Evolutionary conservation across 2,329 filamentous ascomycete species (phyloP).

Genomic region (Venturia effusa): DNA sequence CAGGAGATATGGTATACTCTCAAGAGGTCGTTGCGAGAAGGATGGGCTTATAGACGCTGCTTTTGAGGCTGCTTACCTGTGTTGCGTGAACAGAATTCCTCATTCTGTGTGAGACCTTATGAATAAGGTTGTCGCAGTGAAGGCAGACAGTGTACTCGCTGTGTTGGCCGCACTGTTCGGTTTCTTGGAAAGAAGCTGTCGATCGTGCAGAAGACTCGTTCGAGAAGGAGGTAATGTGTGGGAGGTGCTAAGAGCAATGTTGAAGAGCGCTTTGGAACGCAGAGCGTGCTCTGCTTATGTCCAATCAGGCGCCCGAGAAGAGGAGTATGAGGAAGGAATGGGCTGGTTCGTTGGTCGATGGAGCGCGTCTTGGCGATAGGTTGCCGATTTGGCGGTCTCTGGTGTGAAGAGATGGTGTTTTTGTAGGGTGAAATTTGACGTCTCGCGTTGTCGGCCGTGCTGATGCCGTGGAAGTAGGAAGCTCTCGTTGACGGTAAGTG

Average conservation of each 20-base stretch:
- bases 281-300: neutral
- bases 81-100: neutral
- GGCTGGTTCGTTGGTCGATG: neutral
- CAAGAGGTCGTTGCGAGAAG: neutral
- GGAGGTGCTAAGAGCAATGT: neutral
- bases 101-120: neutral
- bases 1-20: neutral
- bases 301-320: neutral
- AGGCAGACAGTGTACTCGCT: neutral
- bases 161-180: neutral
- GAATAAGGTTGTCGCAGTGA: neutral
- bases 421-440: neutral
- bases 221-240: neutral
- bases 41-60: neutral
- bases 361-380: neutral
- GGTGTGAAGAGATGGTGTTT: neutral
- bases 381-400: neutral
- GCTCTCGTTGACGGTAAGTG: neutral
- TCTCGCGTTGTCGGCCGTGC: neutral
- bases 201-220: neutral
- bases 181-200: neutral
- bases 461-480: neutral
- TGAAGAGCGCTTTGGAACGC: neutral
- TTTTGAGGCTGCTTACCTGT: neutral
- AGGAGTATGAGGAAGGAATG: neutral